These are phyloP conservation scores for Coemansia interrupta DNA, from an alignment of 192 early-diverging fungal species.

Conservation along the genomic window DNA sequence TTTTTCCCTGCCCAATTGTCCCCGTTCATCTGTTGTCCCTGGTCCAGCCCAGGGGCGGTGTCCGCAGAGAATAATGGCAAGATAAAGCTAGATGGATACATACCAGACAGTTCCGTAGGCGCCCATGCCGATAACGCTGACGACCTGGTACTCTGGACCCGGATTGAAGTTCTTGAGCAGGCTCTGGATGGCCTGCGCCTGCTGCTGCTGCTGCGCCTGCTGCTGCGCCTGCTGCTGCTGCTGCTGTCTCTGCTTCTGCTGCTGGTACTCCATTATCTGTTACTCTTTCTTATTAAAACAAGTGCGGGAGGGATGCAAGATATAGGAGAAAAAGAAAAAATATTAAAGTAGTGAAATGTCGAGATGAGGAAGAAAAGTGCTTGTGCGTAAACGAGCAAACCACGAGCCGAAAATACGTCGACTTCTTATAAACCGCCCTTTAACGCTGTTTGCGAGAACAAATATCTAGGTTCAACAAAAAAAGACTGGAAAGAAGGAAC, in stretches of 20 bases:
- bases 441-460: neutral
- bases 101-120: slow-evolving; percentile 95
- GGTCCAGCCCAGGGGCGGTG: neutral
- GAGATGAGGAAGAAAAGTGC: slow-evolving; percentile 10
- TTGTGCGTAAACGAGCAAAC: slow-evolving; percentile 7
- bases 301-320: slow-evolving; percentile 10
- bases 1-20: neutral
- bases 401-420: neutral
- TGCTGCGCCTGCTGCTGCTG: slow-evolving; percentile 32
- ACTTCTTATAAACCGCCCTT: neutral
- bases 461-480: slow-evolving; percentile 3
- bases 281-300: slow-evolving; percentile 5
- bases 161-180: slow-evolving; percentile 67
- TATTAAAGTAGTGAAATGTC: slow-evolving; percentile 9
- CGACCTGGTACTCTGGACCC: slow-evolving; percentile 78
- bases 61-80: neutral
- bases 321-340: slow-evolving; percentile 11
- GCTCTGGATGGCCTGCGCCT: slow-evolving; percentile 48
- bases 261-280: slow-evolving; percentile 23
- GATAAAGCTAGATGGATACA: slow-evolving; percentile 17
- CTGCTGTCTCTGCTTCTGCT: slow-evolving; percentile 21
- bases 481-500: neutral
- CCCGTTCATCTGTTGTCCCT: neutral
- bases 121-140: slow-evolving; percentile 85
- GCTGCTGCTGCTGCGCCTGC: slow-evolving; percentile 45